Evolutionary conservation across 495 filamentous ascomycete genomes (phyloP), one percentile per base, ranked within the genome.

Genomic region (Xylaria telfairii): DNA sequence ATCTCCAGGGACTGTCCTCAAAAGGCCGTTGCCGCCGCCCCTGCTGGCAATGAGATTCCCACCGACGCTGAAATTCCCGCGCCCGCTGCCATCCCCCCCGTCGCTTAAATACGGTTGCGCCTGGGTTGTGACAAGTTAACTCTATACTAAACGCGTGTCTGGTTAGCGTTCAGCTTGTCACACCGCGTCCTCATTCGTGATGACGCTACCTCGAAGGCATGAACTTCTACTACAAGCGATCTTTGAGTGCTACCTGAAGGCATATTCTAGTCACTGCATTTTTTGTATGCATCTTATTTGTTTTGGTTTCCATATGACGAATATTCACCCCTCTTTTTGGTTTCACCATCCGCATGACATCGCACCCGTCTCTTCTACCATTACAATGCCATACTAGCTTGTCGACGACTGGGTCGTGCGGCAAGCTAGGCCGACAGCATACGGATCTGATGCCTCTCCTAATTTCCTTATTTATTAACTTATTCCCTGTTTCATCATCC

Each of bases 1-100:
- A 99, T 99, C 81, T 96, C 93, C 57, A 92, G 94, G 62, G 95
- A 98, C 67, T 98, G 95, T 85, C 90, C 93, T 30, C 88, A 94
- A 80, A 84, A 84, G 79, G 79, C 76, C 75, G 39, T 15, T 7
- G 74, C 76, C 62, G 73, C 81, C 67, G 85, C 46, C 21, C 74
- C 77, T 65, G 74, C 81, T 67, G 86, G 86, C 68, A 83, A 83
- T 75, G 86, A 86, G 62, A 72, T 84, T 13, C 77, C 81, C 61
- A 61, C 74, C 56, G 81, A 85, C 39, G 75, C 69, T 60, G 80
- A 78, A 28, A 72, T 78, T 17, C 69, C 79, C 0, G 68, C 73
- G 66, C 68, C 75, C 44, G 75, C 76, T 44, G 74, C 76, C 26
- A 78, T 79, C 47, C 78, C 79, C 24, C 80, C 81, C 34, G 76